phyloP scores from a whole-genome alignment of 148 eudicot genomes.

The Beta vulgaris region DNA sequence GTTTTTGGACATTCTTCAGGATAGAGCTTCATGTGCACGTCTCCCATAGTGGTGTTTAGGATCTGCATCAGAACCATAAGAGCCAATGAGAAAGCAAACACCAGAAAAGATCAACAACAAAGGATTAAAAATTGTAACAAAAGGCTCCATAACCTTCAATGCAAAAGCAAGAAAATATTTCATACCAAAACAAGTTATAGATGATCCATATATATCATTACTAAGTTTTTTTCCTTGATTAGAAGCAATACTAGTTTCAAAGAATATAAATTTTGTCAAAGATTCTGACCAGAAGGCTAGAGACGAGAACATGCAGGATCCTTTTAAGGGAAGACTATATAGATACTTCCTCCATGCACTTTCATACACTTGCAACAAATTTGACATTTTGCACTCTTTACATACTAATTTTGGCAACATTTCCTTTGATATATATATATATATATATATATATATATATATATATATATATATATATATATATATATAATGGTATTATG shows the following conservation, averaged over 20 bases:
- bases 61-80: conserved; percentile 42
- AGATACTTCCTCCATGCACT: too few species aligned
- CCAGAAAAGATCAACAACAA: background rate
- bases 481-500: too few species aligned
- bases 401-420: too few species aligned
- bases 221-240: too few species aligned
- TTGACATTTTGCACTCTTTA: too few species aligned
- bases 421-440: too few species aligned
- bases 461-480: too few species aligned
- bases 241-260: background rate
- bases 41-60: conserved; percentile 93
- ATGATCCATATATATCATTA: too few species aligned
- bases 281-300: background rate
- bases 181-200: background rate
- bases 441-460: too few species aligned
- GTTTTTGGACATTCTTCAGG: conserved; percentile 99
- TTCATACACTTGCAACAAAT: too few species aligned
- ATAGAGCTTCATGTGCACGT: conserved; percentile 91
- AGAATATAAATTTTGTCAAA: background rate
- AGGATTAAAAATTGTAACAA: background rate
- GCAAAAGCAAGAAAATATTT: background rate
- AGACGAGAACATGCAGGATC: conserved; percentile 6
- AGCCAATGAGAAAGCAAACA: background rate
- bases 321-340: background rate
- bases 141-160: background rate